Percentiles rank a stretch among this genome's conserved stretches.
Conservation (phyloP, 164 flowering plant genomes). For the Euptelea pleiosperma region DNA sequence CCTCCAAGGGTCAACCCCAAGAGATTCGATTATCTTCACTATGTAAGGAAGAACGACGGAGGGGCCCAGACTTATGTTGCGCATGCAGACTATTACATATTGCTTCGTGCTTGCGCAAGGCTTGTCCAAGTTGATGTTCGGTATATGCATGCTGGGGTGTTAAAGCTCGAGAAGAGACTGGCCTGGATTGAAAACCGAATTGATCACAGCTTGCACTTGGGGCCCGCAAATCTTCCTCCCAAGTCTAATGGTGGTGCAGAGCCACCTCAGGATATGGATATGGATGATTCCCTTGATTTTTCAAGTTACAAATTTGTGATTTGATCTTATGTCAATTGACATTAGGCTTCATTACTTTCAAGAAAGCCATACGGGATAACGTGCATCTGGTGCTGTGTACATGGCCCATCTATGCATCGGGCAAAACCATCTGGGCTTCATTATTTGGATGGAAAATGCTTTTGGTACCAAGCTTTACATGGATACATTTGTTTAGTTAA, state of each 20-base stretch:
- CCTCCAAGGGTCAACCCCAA: conserved; percentile 58
- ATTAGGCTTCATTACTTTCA: too few species aligned
- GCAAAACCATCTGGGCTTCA: too few species aligned
- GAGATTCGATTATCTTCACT: conserved; percentile 53
- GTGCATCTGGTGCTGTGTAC: too few species aligned
- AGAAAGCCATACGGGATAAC: too few species aligned
- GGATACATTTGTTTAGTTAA: too few species aligned
- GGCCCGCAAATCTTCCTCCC: conserved; percentile 12
- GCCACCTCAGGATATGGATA: conserved; percentile 5
- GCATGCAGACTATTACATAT: conserved; percentile 85
- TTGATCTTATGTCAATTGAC: too few species aligned
- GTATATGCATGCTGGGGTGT: conserved; percentile 57
- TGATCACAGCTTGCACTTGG: conserved; percentile 35
- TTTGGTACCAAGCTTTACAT: too few species aligned
- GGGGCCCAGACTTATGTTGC: conserved; percentile 54
- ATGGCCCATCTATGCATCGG: too few species aligned
- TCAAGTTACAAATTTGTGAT: neutral
- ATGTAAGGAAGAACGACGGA: conserved; percentile 43
- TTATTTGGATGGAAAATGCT: too few species aligned
- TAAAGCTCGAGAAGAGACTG: conserved; percentile 63
- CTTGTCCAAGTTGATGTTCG: conserved; percentile 62
- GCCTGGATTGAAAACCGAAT: conserved; percentile 58
- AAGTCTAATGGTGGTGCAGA: conserved; percentile 16
- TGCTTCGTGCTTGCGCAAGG: conserved; percentile 77
- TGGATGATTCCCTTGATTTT: conserved; percentile 18